A percentile compares a stretch with the other conserved stretches of the same genome.
phyloP scores from a whole-genome alignment of 345 rosid genomes.

The Eucalyptus brandiana region DNA sequence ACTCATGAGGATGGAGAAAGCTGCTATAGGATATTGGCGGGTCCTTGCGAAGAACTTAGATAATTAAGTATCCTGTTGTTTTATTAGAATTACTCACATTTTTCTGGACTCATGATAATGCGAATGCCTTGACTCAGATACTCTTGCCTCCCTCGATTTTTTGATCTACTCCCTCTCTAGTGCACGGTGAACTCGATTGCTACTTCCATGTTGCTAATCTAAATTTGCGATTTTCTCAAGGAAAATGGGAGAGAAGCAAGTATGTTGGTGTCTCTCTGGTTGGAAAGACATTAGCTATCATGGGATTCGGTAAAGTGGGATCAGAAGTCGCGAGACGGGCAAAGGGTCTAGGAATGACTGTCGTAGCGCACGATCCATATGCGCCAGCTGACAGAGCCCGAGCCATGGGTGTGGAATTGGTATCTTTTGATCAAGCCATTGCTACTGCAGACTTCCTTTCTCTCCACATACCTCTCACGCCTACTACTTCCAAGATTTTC shows the following conservation, averaged over 20 bases:
- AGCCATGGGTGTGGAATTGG: conserved; percentile 70
- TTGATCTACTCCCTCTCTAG: not conserved
- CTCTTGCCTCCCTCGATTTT: not conserved
- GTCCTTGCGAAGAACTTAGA: not conserved
- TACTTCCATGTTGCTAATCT: not conserved
- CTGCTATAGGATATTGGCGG: not conserved
- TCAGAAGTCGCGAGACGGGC: conserved; percentile 81
- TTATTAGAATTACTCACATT: not conserved
- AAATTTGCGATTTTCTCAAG: conserved; percentile 8
- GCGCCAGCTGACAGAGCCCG: conserved; percentile 77
- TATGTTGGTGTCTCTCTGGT: conserved; percentile 76
- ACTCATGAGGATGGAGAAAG: not conserved
- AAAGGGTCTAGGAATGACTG: conserved; percentile 81
- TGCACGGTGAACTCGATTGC: not conserved
- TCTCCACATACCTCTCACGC: conserved; percentile 74
- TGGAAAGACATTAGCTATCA: conserved; percentile 69
- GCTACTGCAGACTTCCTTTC: conserved; percentile 68
- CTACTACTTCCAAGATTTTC: conserved; percentile 48
- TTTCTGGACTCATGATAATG: not conserved
- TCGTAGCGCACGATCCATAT: conserved; percentile 79
- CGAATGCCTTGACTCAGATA: not conserved
- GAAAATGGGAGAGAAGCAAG: conserved; percentile 77
- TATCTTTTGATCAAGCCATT: conserved; percentile 68
- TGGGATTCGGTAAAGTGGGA: conserved; percentile 93
- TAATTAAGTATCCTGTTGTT: not conserved